Evolutionary conservation across 2,329 filamentous ascomycete genomes (phyloP), one percentile per base, ranked within the genome.

Genomic region (Neopestalotiopsis sp.): DNA sequence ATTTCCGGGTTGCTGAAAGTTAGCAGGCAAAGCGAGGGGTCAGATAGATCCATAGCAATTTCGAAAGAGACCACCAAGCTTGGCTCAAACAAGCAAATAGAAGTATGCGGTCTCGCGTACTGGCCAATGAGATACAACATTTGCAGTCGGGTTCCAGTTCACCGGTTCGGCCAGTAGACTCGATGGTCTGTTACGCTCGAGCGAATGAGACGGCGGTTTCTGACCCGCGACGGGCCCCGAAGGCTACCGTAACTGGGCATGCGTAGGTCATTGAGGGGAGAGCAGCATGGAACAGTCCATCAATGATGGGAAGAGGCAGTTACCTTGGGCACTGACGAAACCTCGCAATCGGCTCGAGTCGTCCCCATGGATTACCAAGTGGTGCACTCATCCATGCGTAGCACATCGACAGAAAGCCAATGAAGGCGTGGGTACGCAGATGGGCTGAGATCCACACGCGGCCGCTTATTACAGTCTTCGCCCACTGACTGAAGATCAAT

Each of bases 41-140:
- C 57, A 6, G 57, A 30, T 30, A 30, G 57, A 59, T 59, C 57
- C 57, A 59, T 59, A 59, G 57, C 24, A 59, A 59, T 59, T 59
- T 34, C 57, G 30, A 59, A 3, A 17, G 49, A 56, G 20, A 56
- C 17, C 20, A 17, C 13, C 49, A 17, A 24, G 49, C 30, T 59
- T 59, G 24, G 14, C 57, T 34, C 24, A 59, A 34, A 59, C 24
- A 59, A 34, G 57, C 57, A 59, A 59, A 34, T 28, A n/a, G n/a
- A 59, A 13, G 57, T 59, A 59, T 34, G 24, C 4, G 30, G 57
- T 17, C 24, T 59, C 57, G 57, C 24, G 14, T 30, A 14, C 57
- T 24, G 57, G 17, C 57, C 57, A 59, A 59, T 59, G 57, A 30
- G 24, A 30, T 4, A 24, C 57, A 30, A 14, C 24, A 28, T 28